Evolutionary conservation across 768 basidiomycete genomes (phyloP), one percentile per base, ranked within the genome.

Genomic region (Trametes meyenii): DNA sequence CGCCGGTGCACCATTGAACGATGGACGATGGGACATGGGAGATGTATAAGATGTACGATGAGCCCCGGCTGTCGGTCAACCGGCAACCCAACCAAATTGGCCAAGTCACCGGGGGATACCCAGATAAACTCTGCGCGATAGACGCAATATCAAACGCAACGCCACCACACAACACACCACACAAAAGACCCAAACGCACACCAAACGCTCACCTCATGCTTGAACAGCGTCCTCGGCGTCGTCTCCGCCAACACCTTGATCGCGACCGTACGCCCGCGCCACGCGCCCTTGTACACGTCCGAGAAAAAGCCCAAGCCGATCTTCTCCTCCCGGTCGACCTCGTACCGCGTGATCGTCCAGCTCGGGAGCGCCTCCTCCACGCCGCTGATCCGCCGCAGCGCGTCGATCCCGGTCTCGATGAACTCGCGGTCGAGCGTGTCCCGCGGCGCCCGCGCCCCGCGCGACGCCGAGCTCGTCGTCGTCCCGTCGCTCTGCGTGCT

Each of bases 321-420:
- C 70, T 85, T 83, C 58, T 78, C 75, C 39, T 87, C 87, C 2
- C 85, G 82, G 58, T 88, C 86, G 36, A 94, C 83, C 74, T 95
- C 93, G 67, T 89, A 90, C 53, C 84, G 85, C 50, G 90, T 92
- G 66, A 92, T 91, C 3, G 90, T 90, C 90, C 90, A 92, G 63
- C 78, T 81, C 0, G 90, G 90, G 33, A 90, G 68, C 26, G 65
- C 63, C 24, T 65, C 48, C 40, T 61, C 62, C 17, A 62, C 58
- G 29, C 70, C 71, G 64, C 85, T 87, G 77, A 92, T 74, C 64
- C 88, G 76, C 56, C 85, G 75, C 65, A 92, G 76, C 5, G 88
- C 86, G 55, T 90, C 89, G 55, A 91, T 86, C 5, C 88, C 85
- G 36, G 78, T 82, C 70, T 90, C 88, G 55, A 90, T 80, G 70